Base-by-base conservation (phyloP, 1,284 basidiomycete species). In the Trichosporon sp. region DNA sequence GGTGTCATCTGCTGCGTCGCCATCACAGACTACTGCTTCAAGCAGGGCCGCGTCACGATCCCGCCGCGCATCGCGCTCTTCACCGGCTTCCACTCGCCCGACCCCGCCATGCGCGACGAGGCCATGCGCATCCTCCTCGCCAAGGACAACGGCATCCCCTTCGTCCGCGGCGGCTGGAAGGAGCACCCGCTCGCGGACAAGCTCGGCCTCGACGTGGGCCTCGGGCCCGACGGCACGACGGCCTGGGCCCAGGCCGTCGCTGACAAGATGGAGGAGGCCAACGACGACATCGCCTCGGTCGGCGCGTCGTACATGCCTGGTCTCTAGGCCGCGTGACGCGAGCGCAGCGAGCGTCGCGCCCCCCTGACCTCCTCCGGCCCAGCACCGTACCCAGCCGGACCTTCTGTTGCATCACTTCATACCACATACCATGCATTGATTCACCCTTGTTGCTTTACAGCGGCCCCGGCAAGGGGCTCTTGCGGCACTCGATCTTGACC, bases 1-100 rank as follows among this genome's bases (percentile, higher is more conserved):
- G 82, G 82, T 3, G 85, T 87, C 15, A 82, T 93, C 3, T 88
- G 92, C 79, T 91, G 90, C 74, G 78, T 92, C 70, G 86, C 87
- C 42, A 84, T 93, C 63, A 89, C 89, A 44, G 87, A 89, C 72
- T 79, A 88, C 65, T 91, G 90, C 76, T 92, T 89, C 87, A 93
- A 93, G 81, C 80, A 87, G 56, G 90, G 89, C 0, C 86, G 91
- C 1, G 87, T 92, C 70, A 92, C 91, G 12, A 86, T 92, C 65
- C 92, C 92, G 3, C 92, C 92, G 11, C 72, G 79, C 42, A 73
- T 80, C 65, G 79, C 72, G 18, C 64, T 79, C 32, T 76, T 74
- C 74, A 42, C 75, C 32, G 47, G 73, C 34, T 70, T 77, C 42
- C 70, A 73, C 32, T 75, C 73, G 2, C 68, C 72, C 11, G 69